These are phyloP conservation scores for Trichoderma sp. DNA, from an alignment of 2,329 filamentous ascomycete species.

Conservation along the genomic window DNA sequence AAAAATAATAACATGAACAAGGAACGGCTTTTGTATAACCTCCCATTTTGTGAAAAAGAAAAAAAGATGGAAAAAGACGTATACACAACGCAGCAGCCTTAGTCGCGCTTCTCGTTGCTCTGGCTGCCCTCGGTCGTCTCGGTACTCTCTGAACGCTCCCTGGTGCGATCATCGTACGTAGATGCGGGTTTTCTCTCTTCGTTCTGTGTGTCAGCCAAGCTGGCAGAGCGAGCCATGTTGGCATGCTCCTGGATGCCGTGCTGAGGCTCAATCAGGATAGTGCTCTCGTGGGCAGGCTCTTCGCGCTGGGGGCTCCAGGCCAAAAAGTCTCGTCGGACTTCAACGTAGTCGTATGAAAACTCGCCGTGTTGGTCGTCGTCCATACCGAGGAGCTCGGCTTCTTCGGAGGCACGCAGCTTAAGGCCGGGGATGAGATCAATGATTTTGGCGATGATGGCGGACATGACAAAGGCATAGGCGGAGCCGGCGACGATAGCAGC, in stretches of 20 bases:
- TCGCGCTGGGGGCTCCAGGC: conserved; percentile 77
- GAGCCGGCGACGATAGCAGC: conserved; percentile 68
- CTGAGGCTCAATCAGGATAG: conserved; percentile 58
- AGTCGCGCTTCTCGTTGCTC: conserved; percentile 13
- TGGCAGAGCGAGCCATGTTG: conserved; percentile 35
- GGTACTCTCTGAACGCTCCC: conserved; percentile 4
- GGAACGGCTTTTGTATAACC: conserved; percentile 11
- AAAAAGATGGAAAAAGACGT: neutral
- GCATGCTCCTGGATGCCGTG: conserved; percentile 70
- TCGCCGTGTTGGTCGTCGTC: conserved; percentile 88
- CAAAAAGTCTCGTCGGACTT: conserved; percentile 83
- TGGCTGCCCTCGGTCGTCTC: neutral
- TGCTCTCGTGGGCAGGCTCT: conserved; percentile 58
- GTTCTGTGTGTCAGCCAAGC: conserved; percentile 27
- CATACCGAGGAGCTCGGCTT: conserved; percentile 83
- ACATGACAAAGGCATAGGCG: conserved; percentile 70
- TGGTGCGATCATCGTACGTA: neutral
- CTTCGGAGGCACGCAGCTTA: conserved; percentile 74
- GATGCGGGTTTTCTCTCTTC: conserved; percentile 24
- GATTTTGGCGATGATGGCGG: conserved; percentile 67
- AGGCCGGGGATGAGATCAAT: conserved; percentile 76
- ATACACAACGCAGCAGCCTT: neutral
- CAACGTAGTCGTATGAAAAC: conserved; percentile 87
- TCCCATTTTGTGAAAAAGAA: neutral
- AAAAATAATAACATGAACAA: conserved; percentile 12